Evolutionary conservation across 768 basidiomycete genomes (phyloP), one percentile per base, ranked within the genome.

Genomic region (Pluteus cervinus): DNA sequence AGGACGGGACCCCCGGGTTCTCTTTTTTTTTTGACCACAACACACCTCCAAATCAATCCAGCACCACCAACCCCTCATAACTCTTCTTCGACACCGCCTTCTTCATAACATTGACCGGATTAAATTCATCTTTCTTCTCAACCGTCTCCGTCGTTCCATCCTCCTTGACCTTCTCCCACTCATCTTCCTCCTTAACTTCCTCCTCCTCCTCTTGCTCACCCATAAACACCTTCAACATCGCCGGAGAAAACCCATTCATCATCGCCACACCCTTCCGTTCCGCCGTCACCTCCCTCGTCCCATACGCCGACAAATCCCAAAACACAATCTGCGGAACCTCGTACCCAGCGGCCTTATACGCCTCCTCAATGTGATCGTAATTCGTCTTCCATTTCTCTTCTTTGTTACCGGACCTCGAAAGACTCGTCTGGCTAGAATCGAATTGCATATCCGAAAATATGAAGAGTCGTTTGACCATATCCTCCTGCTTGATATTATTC

Each of bases 361-460:
- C 75, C 41, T 58, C 51, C 52, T 67, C 68, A 26, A 86, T 71
- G 15, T 53, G 54, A 23, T 79, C 69, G 47, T 85, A 71, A 31
- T 75, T 81, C 25, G 82, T 86, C 47, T 73, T 66, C 78, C 80
- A 84, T 1, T 46, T 24, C 7, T 40, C 39, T 0, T 44, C 35
- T 2, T 36, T 21, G 7, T 14, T 36, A n/a, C 37, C 26, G 6
- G 32, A n/a, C 16, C 17, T 12, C 33, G 22, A 29, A 24, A 17
- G 5, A 17, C 29, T 20, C 29, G 33, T 7, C 14, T 31, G 24
- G 40, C 24, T 11, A 31, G 38, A 35, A 49, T 86, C 79, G 45
- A 86, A 86, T 57, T 85, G 83, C 84, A 86, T 86, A 51, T 86
- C 82, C 3, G 75, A 74, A 53, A 88, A 86, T 29, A 86, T 67